Evolutionary conservation across 352 stramenopile genomes (phyloP), one percentile per base, ranked within the genome.

Genomic region (Pythium aquatile): DNA sequence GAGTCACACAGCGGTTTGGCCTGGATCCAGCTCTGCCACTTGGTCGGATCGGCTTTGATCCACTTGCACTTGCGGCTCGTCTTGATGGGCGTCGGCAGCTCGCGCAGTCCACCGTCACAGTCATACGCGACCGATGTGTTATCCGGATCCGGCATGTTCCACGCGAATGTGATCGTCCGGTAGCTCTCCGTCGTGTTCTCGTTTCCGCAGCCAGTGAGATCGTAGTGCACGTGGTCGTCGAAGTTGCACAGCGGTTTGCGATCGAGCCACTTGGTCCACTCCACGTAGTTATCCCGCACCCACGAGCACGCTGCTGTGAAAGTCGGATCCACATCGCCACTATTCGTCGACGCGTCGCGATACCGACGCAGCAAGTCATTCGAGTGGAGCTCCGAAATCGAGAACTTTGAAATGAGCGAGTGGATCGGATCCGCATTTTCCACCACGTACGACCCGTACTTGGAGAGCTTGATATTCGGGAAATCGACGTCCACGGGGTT

Each of bases 61-160:
- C 77, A 85, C 1, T 56, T 57, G 33, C 72, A 79, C 16, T 65
- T 59, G n/a, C 71, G 56, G 39, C 57, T 72, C 9, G 68, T 72
- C 28, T 48, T 6, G 53, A 70, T 51, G 14, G 63, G n/a, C 14
- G 20, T 3, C 5, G 68, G 68, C 16, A 69, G 14, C 20, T n/a
- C 16, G 14, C 46, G 5, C 29, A 75, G 13, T 5, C 69, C 69
- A 28, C 64, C 64, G 35, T 75, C 65, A 35, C 69, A 75, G 24
- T 56, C 37, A 32, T 61, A 65, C 0, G 64, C 58, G 24, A 62
- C 20, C 2, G 46, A 51, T 7, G 55, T 17, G 52, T 75, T 65
- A 6, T 54, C 37, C 20, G 65, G 65, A 29, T 73, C 28, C 13
- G 69, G 42, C 40, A 62, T 28, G 20, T 32, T 48, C 42, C 42